These are phyloP conservation scores for Ascomycota sp. DNA, from an alignment of 2,329 filamentous ascomycete genomes.

Conservation along the genomic window DNA sequence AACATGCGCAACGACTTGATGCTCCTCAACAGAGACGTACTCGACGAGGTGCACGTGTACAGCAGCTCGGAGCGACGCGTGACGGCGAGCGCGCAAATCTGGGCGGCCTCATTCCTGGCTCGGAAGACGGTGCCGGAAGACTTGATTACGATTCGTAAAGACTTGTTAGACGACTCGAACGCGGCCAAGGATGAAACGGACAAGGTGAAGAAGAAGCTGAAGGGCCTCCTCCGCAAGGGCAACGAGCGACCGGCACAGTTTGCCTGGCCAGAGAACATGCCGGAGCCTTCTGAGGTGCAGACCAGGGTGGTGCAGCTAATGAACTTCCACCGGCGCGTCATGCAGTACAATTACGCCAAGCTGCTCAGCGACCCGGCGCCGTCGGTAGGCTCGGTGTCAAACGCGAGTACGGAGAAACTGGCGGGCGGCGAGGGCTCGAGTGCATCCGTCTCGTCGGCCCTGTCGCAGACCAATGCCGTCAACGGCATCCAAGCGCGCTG, in stretches of 20 bases:
- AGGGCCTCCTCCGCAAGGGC: slow-evolving; percentile 78
- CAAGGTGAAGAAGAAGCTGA: slow-evolving; percentile 98
- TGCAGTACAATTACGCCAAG: slow-evolving; percentile 83
- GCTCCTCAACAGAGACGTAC: slow-evolving; percentile 75
- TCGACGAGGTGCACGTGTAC: slow-evolving; percentile 86
- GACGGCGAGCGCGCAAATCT: slow-evolving; percentile 91
- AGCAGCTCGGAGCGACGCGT: slow-evolving; percentile 91
- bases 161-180: slow-evolving; percentile 90
- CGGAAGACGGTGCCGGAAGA: slow-evolving; percentile 70
- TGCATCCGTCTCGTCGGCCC: slow-evolving; percentile 23
- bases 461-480: slow-evolving; percentile 41
- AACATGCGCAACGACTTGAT: slow-evolving; percentile 92
- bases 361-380: slow-evolving; percentile 47
- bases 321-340: slow-evolving; percentile 90
- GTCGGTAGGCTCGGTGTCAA: slow-evolving; percentile 37
- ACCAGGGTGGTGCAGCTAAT: slow-evolving; percentile 84
- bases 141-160: slow-evolving; percentile 79
- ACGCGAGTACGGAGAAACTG: slow-evolving; percentile 26
- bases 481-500: slow-evolving; percentile 69
- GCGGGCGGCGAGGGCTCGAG: slow-evolving; percentile 19
- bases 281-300: slow-evolving; percentile 84
- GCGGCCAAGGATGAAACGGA: slow-evolving; percentile 98
- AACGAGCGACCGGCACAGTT: slow-evolving; percentile 87
- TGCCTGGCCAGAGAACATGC: slow-evolving; percentile 91
- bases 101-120: slow-evolving; percentile 73